Conservation (phyloP, 164 flowering plant species). For the Dillenia turbinata region DNA sequence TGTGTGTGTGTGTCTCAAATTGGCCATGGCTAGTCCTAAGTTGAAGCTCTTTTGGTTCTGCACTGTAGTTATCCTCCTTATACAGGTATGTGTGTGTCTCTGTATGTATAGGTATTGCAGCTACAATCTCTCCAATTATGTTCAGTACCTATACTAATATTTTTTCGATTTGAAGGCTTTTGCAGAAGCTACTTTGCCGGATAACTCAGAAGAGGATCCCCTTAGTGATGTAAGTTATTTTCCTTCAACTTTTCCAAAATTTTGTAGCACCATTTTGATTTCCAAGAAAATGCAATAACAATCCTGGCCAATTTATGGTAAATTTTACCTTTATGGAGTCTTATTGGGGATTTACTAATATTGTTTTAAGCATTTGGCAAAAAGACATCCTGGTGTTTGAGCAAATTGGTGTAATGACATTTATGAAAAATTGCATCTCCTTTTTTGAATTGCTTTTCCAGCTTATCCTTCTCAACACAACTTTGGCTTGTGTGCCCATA, state of each 20-base stretch:
- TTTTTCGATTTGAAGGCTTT: constrained; percentile 17
- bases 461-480: neutral
- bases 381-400: too few relatives aligned
- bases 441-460: too few relatives aligned
- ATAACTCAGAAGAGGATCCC: constrained; percentile 6
- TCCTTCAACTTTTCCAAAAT: too few relatives aligned
- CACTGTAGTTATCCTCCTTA: constrained; percentile 13
- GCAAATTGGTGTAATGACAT: too few relatives aligned
- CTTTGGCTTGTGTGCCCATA: too few relatives aligned
- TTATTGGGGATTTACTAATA: too few relatives aligned
- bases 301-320: too few relatives aligned
- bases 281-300: neutral
- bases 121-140: too few relatives aligned
- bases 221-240: constrained; percentile 14
- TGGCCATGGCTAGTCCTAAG: neutral
- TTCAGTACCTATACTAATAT: neutral
- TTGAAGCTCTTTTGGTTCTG: constrained; percentile 16
- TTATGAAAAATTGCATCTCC: neutral
- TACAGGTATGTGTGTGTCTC: constrained; percentile 19
- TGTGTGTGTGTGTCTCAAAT: too few relatives aligned
- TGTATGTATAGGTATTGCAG: neutral
- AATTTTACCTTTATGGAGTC: too few relatives aligned
- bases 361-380: too few relatives aligned
- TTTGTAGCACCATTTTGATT: too few relatives aligned
- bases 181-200: constrained; percentile 11